Base-by-base conservation (phyloP, 2,329 filamentous ascomycete genomes). In the Diplodia intermedia region DNA sequence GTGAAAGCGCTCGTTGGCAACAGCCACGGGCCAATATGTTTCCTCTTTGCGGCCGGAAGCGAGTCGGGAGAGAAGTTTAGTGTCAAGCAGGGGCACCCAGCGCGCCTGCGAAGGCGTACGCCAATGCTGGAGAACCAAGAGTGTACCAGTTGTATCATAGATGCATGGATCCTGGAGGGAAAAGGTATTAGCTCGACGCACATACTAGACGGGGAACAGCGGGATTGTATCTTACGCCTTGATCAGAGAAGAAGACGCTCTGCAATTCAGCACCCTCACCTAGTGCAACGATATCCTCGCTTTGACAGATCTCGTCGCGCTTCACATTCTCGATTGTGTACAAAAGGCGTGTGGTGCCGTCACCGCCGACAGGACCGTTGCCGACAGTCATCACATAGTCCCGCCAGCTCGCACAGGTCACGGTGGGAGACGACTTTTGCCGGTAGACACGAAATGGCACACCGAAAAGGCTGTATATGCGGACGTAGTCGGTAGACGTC, bases 361-460 rank as follows among this genome's bases (percentile, higher is more conserved):
- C 90, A 11, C 89, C 87, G 14, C 89, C 89, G 40, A 97, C 86
- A 0, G 95, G 89, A 0, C 96, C 96, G 74, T 99, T 99, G 66
- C 94, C 94, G 72, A 99, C 88, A 0, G 94, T 97, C 76, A 98
- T 86, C n/a, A 99, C 90, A 78, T 98, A 98, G 82, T 99, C 93
- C 71, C 91, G 87, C 92, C 92, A 98, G 73, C 93, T 94, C 0
- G 93, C 93, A 75, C 95, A 99, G 0, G 93, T 95, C 23, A 99
- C 93, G 63, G 92, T 91, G 1, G 94, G 94, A 2, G 88, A 88
- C 79, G 91, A 94, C 82, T 98, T 98, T 71, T 96, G 93, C 29
- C 95, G 86, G 78, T 97, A 97, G 1, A 99, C 89, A 61, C 91
- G 89, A 72, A 93, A 91, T 0, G 95, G 94, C 40, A 96, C 89